Evolutionary conservation across 768 basidiomycete genomes (phyloP), one percentile per base, ranked within the genome.

Genomic region (Rhodotorula sphaerocarpa): DNA sequence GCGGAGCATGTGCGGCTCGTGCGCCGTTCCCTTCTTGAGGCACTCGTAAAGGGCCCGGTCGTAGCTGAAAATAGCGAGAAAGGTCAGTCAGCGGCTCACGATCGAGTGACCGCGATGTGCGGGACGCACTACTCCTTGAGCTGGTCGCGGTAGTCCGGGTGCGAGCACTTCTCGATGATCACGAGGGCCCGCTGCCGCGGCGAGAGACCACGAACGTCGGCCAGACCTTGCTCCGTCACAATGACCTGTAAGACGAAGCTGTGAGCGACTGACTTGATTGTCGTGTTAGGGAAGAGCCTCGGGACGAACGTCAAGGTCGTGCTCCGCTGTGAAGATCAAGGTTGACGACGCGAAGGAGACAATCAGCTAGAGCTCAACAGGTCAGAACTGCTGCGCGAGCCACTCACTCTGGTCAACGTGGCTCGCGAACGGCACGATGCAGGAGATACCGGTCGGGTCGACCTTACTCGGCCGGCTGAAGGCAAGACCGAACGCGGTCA

Each of bases 201-300:
- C 10, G 54, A 58, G 18, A 74, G 59, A 0, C 73, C 73, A 18
- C 73, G 69, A 3, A 74, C 54, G 61, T 74, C 73, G 15, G 73
- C 73, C 5, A 74, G 60, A n/a, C 73, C 73, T 50, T 73, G 72
- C 61, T 74, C 73, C 11, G 73, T 74, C 7, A 74, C 73, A 51
- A 72, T 51, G 16, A 56, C n/a, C n/a, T 20, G 12, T 41, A 20
- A 10, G 20, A 41, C 39, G 39, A 28, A 20, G 11, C 36, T 6
- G 18, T n/a, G 53, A 28, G 39, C 30, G 36, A 15, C 6, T 6
- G 34, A 14, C 30, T 50, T 23, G 36, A n/a, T 11, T 23, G 3
- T 11, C 27, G 18, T 3, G 27, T 21, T 36, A 30, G 21, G 16
- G 27, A 27, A 54, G 47, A n/a, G n/a, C n/a, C n/a, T n/a, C n/a